Base-by-base conservation (phyloP, 2,329 filamentous ascomycete species). In the Saccharata proteae region DNA sequence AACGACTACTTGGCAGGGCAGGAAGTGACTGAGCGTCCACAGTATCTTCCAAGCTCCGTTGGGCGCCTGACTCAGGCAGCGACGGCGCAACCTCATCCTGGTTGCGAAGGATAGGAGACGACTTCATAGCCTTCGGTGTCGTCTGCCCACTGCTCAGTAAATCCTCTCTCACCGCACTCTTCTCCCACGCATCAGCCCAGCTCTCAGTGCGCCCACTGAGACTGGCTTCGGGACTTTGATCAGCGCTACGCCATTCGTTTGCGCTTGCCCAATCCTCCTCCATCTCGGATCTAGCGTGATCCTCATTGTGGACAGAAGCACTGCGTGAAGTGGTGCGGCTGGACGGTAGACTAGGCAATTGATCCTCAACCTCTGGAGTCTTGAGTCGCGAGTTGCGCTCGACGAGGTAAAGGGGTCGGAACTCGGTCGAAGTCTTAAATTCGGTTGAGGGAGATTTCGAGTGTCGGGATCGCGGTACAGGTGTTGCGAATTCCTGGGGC, bases 321-420 rank as follows among this genome's bases (percentile, higher is more conserved):
- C 30, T 32, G 60, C 54, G 3, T n/a, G n/a, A n/a, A n/a, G n/a
- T n/a, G n/a, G 57, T 54, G 10, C 55, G 55, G 40, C 62, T 66
- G 1, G 57, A 56, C 9, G 62, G 65, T 10, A 75, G 55, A 16
- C 64, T 65, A 5, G 72, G 69, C 2, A 74, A n/a, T n/a, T n/a
- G n/a, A n/a, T n/a, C n/a, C n/a, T n/a, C n/a, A n/a, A n/a, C n/a
- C n/a, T n/a, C n/a, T n/a, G n/a, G n/a, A n/a, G n/a, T n/a, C n/a
- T n/a, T n/a, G n/a, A n/a, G 41, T 66, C 16, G 9, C 10, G 27
- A 23, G 14, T 26, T 71, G 17, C 65, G 74, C 52, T 92, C 81
- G 5, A 93, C 72, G 14, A 93, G 74, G 54, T 81, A 88, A 6
- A 94, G 60, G 0, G 86, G 86, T 42, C 80, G 77, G 45, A 86